These are phyloP conservation scores for Colletotrichum phormii DNA, from an alignment of 2,329 filamentous ascomycete species.

Conservation along the genomic window DNA sequence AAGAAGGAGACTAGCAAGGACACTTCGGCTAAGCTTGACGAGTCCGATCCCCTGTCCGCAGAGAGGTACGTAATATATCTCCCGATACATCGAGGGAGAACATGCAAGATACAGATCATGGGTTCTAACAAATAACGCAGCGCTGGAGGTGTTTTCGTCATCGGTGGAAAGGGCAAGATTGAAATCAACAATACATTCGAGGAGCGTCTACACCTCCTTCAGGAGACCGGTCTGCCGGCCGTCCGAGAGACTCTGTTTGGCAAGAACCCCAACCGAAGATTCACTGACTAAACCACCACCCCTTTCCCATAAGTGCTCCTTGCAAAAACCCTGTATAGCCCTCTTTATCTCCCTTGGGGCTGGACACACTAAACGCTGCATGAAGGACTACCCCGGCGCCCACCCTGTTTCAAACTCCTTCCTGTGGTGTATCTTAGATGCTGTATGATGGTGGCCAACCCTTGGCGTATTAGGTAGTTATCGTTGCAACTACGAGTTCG, in stretches of 20 bases:
- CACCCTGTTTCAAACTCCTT: conserved; percentile 30
- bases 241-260: conserved; percentile 91
- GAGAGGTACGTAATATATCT: conserved; percentile 74
- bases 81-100: too few species aligned
- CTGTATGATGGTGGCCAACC: conserved; percentile 38
- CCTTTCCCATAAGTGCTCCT: conserved; percentile 2
- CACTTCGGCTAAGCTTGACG: conserved; percentile 77
- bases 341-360: background rate
- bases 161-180: conserved; percentile 91
- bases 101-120: background rate
- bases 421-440: conserved; percentile 39
- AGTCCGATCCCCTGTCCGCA: conserved; percentile 82
- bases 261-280: conserved; percentile 94
- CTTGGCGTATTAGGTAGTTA: conserved; percentile 37
- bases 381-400: conserved; percentile 31
- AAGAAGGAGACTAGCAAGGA: conserved; percentile 81
- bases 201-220: conserved; percentile 85
- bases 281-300: conserved; percentile 77
- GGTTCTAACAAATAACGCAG: conserved; percentile 59
- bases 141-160: conserved; percentile 83
- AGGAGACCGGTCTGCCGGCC: conserved; percentile 85
- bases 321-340: conserved; percentile 23
- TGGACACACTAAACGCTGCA: conserved; percentile 23
- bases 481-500: conserved; percentile 31
- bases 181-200: conserved; percentile 99